Evolutionary conservation across 371 early-diverging fungal species (phyloP).

Genomic region (Rhizopus arrhizus): DNA sequence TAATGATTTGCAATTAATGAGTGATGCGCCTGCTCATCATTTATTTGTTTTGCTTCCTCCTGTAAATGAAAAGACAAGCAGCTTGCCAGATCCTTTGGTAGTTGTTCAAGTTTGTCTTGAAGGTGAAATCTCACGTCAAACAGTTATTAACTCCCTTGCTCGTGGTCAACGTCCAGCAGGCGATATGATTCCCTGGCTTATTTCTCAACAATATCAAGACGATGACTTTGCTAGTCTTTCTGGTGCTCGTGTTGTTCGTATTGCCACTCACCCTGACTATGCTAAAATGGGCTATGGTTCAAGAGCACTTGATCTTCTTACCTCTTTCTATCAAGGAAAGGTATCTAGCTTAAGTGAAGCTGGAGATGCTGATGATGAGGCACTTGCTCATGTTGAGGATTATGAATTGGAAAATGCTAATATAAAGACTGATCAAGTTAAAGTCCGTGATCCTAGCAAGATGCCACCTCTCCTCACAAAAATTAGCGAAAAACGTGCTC

Average conservation of each 20-base stretch:
- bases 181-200: conserved; percentile 98
- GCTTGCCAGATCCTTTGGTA: conserved; percentile 92
- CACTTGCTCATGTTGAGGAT: conserved; percentile 58
- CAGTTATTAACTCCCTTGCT: conserved; percentile 81
- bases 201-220: conserved; percentile 96
- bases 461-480: conserved; percentile 91
- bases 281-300: conserved; percentile 97
- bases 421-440: conserved; percentile 76
- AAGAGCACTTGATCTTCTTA: conserved; percentile 83
- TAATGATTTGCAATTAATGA: conserved; percentile 97
- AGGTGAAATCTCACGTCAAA: conserved; percentile 89
- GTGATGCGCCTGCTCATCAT: conserved; percentile 98
- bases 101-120: conserved; percentile 95
- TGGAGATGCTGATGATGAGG: conserved; percentile 39
- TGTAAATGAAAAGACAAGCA: conserved; percentile 64
- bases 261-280: conserved; percentile 98
- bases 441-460: conserved; percentile 81
- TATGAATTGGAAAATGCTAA: conserved; percentile 68
- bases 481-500: conserved; percentile 78
- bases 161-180: conserved; percentile 90
- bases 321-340: conserved; percentile 86
- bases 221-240: conserved; percentile 92
- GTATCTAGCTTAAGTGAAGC: conserved; percentile 70
- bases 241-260: conserved; percentile 99
- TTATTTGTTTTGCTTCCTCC: conserved; percentile 97